Base-by-base conservation (phyloP, 192 early-diverging fungal species). In the Bifiguratus adelaidae region DNA sequence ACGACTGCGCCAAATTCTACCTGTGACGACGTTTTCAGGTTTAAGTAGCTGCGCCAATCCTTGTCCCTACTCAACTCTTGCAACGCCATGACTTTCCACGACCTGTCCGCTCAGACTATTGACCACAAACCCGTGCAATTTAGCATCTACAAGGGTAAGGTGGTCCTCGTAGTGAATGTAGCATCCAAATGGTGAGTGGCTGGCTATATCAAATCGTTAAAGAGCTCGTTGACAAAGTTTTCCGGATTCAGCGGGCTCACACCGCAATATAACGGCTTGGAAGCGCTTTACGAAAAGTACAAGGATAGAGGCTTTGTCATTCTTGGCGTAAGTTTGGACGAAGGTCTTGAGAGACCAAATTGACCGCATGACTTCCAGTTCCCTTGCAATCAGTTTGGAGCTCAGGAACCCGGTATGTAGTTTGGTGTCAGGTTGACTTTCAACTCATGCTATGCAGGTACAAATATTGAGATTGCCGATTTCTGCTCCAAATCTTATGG, bases 371-470 rank as follows among this genome's bases (percentile, higher is more conserved):
- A 33, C n/a, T 33, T n/a, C 12, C 37, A 38, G 37, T 87, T 91
- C 68, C 91, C 91, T 13, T 78, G 73, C 57, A 90, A 92, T 70
- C 78, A 86, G 74, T 90, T 90, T 52, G 78, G 62, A 9, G 50
- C 45, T 18, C 83, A 86, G 61, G 77, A 77, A 51, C 73, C 77
- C 19, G 77, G n/a, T n/a, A n/a, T n/a, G 75, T 7, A 46, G 32
- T 11, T n/a, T n/a, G n/a, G n/a, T n/a, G n/a, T n/a, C n/a, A n/a
- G n/a, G n/a, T n/a, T n/a, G n/a, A n/a, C n/a, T n/a, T n/a, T n/a
- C n/a, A n/a, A n/a, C n/a, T n/a, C n/a, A n/a, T n/a, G n/a, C 42
- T 26, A 24, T 30, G 1, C 60, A 63, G 44, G 37, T 12, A 38
- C 37, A 12, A 38, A 38, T 21, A 21, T 20, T 7, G 37, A 38